phyloP scores from a whole-genome alignment of 2,329 filamentous ascomycete species.

The Orbilia brochopaga region DNA sequence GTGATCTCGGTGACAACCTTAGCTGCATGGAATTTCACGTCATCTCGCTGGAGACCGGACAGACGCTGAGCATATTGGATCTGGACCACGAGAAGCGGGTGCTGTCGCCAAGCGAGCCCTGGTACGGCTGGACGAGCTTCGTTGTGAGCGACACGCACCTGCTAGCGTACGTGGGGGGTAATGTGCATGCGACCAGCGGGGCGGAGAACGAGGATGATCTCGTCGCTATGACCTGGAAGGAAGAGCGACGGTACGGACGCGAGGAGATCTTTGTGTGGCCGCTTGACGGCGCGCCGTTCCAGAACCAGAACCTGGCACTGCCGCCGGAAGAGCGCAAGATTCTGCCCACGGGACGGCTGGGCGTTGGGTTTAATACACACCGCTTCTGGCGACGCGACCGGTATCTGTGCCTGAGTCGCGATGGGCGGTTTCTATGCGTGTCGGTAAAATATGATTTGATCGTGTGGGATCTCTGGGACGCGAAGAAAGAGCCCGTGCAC shows the following conservation, averaged over 20 bases:
- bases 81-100: slow-evolving; percentile 51
- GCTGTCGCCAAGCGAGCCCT: slow-evolving; percentile 7
- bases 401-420: slow-evolving; percentile 48
- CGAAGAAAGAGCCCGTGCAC: slow-evolving; percentile 12
- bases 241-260: slow-evolving; percentile 50
- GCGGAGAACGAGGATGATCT: slow-evolving; percentile 37
- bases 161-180: slow-evolving; percentile 52
- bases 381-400: slow-evolving; percentile 41
- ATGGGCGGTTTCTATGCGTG: slow-evolving; percentile 48
- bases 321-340: slow-evolving; percentile 31
- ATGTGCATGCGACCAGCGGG: slow-evolving; percentile 26
- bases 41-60: slow-evolving; percentile 52
- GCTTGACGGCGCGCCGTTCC: slow-evolving; percentile 14
- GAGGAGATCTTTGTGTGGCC: slow-evolving; percentile 51
- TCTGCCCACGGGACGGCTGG: slow-evolving; percentile 26
- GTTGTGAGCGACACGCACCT: slow-evolving; percentile 53
- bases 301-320: slow-evolving; percentile 26
- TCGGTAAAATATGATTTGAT: slow-evolving; percentile 34
- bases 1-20: slow-evolving; percentile 8
- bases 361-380: slow-evolving; percentile 27
- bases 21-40: slow-evolving; percentile 54
- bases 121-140: slow-evolving; percentile 54
- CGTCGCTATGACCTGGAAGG: slow-evolving; percentile 21
- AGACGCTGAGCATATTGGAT: slow-evolving; percentile 53
- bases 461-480: slow-evolving; percentile 45